Conservation (phyloP, 2,329 filamentous ascomycete genomes). For the Xylaria sp. region DNA sequence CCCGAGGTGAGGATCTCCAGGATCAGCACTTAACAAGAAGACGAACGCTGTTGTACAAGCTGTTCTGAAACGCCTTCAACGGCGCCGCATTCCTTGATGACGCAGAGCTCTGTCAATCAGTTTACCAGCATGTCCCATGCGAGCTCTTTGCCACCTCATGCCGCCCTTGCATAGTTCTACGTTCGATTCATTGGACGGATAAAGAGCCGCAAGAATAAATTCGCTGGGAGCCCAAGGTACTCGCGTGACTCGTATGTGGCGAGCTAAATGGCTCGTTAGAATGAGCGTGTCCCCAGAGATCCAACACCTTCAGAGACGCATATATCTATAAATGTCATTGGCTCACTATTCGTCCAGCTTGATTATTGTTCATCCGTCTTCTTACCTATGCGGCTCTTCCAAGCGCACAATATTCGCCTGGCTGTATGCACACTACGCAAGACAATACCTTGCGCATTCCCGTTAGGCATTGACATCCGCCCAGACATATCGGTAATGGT, state of each 20-base stretch:
- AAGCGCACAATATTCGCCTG: not conserved
- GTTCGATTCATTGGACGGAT: not conserved
- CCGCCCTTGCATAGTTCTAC: constrained; percentile 8
- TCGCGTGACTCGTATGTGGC: constrained; percentile 20
- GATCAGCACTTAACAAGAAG: constrained; percentile 9
- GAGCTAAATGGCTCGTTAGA: constrained; percentile 4
- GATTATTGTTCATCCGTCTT: not conserved
- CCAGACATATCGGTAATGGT: not conserved
- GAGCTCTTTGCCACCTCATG: constrained; percentile 16
- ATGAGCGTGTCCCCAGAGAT: not conserved
- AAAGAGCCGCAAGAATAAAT: constrained; percentile 10
- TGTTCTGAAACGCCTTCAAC: constrained; percentile 8
- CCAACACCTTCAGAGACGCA: not conserved
- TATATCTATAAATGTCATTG: not conserved
- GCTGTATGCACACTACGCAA: constrained; percentile 13
- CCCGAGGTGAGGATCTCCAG: constrained; percentile 1
- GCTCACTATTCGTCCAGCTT: constrained; percentile 1
- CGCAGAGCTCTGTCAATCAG: constrained; percentile 10
- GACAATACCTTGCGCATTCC: not conserved
- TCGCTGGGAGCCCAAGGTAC: not conserved
- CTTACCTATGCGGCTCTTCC: constrained; percentile 12
- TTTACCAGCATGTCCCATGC: constrained; percentile 1
- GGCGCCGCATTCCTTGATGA: not conserved
- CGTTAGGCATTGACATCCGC: constrained; percentile 15
- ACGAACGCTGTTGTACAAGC: not conserved